Conservation (phyloP, 83 land plant species). For the Picea abies region DNA sequence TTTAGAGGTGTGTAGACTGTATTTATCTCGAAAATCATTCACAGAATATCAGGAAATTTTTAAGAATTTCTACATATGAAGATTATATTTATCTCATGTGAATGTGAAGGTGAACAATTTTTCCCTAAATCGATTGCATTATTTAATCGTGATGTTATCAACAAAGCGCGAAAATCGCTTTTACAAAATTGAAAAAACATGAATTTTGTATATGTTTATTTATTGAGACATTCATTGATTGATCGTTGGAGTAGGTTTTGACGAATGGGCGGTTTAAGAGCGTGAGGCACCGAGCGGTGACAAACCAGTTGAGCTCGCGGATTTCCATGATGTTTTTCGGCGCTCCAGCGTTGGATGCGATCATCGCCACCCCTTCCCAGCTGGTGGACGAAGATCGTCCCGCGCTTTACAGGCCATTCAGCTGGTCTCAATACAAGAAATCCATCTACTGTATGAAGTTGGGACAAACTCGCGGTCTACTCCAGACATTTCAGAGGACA, state of each 20-base stretch:
- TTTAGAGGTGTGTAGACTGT: too few species aligned
- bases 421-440: slow-evolving; percentile 65
- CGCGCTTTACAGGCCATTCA: slow-evolving; percentile 55
- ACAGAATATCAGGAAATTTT: too few species aligned
- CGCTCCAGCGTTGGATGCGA: slow-evolving; percentile 48
- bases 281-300: slow-evolving; percentile 56
- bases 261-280: slow-evolving; percentile 67
- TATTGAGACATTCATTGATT: not conserved
- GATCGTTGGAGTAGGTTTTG: slow-evolving; percentile 38
- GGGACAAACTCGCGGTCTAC: slow-evolving; percentile 9
- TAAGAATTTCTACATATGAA: too few species aligned
- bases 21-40: too few species aligned
- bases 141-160: too few species aligned
- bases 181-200: too few species aligned
- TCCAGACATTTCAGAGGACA: not conserved
- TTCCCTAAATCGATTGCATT: too few species aligned
- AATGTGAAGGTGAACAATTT: too few species aligned
- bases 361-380: slow-evolving; percentile 42
- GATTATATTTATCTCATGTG: too few species aligned
- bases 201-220: too few species aligned
- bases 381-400: slow-evolving; percentile 40
- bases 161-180: too few species aligned
- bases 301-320: slow-evolving; percentile 44
- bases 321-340: slow-evolving; percentile 61
- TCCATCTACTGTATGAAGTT: slow-evolving; percentile 42